phyloP scores from a whole-genome alignment of 139 green algal species.

The Ulvella scutata region DNA sequence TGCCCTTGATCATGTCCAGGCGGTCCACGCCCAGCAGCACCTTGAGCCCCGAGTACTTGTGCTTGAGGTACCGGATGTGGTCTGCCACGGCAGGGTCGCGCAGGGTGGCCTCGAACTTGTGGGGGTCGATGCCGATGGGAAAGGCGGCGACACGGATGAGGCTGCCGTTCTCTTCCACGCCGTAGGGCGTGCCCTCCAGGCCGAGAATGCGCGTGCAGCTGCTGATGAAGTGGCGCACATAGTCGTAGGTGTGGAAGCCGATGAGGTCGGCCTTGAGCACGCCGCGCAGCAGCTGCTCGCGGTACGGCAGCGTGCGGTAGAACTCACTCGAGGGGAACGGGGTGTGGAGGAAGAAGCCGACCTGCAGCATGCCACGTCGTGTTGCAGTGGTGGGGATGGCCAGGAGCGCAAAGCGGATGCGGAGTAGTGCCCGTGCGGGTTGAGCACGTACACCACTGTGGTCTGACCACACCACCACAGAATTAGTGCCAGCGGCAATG shows the following conservation, averaged over 20 bases:
- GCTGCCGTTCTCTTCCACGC: slow-evolving; percentile 87
- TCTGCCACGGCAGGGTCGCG: slow-evolving; percentile 64
- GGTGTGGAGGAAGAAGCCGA: slow-evolving; percentile 85
- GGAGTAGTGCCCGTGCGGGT: no score
- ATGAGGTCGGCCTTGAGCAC: slow-evolving; percentile 78
- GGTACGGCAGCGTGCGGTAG: slow-evolving; percentile 63
- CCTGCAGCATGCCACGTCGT: slow-evolving; percentile 27
- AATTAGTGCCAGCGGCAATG: no score
- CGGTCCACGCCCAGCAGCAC: slow-evolving; percentile 98
- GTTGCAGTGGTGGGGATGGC: no score
- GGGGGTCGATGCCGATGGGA: slow-evolving; percentile 96
- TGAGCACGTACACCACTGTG: no score
- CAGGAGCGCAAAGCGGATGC: no score
- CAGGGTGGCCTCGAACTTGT: slow-evolving; percentile 78
- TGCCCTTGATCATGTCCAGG: slow-evolving; percentile 99
- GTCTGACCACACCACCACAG: no score
- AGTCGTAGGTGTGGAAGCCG: slow-evolving; percentile 91
- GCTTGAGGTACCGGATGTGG: slow-evolving; percentile 74
- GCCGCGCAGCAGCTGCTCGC: slow-evolving; percentile 73
- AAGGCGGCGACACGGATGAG: slow-evolving; percentile 73
- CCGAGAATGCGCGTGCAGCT: slow-evolving; percentile 81
- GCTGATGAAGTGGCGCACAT: slow-evolving; percentile 84
- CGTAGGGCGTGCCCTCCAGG: slow-evolving; percentile 72
- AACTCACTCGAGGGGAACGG: slow-evolving; percentile 74
- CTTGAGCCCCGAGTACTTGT: slow-evolving; percentile 13